Conservation (phyloP, 352 stramenopile genomes). For the Elongisporangium prolatum region DNA sequence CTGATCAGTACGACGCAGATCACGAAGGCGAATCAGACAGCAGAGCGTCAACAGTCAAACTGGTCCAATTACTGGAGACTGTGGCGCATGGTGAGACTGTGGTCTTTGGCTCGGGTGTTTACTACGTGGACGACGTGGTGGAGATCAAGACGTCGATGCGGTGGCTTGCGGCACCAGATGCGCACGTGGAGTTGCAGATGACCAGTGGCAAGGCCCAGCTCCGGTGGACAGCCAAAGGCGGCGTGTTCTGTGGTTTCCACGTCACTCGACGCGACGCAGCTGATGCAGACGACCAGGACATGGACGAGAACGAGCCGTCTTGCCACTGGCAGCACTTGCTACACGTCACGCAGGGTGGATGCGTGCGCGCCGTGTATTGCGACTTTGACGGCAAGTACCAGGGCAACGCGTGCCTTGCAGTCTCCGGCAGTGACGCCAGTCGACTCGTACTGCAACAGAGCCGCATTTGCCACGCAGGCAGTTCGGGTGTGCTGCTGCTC, state of each 20-base stretch:
- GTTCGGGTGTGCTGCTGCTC: slow-evolving; percentile 52
- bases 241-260: slow-evolving; percentile 62
- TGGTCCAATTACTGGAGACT: slow-evolving; percentile 21
- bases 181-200: slow-evolving; percentile 74
- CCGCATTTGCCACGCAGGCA: slow-evolving; percentile 47
- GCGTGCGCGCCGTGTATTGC: slow-evolving; percentile 53
- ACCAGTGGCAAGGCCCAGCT: slow-evolving; percentile 36
- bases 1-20: slow-evolving; percentile 25
- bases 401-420: slow-evolving; percentile 59
- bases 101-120: slow-evolving; percentile 65
- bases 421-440: slow-evolving; percentile 40
- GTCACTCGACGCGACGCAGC: slow-evolving; percentile 29
- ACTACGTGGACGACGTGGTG: slow-evolving; percentile 44
- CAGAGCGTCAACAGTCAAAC: slow-evolving; percentile 3
- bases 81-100: slow-evolving; percentile 41
- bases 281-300: slow-evolving; percentile 11
- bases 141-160: slow-evolving; percentile 41
- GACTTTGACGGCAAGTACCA: slow-evolving; percentile 60
- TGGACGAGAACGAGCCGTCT: slow-evolving; percentile 9
- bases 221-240: slow-evolving; percentile 49
- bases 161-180: slow-evolving; percentile 43
- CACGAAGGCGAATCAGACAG: neutral
- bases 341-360: slow-evolving; percentile 33
- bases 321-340: slow-evolving; percentile 65
- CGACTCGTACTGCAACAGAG: slow-evolving; percentile 54